A percentile compares a stretch with the other conserved stretches of the same genome.
Conservation (phyloP, 2,329 filamentous ascomycete genomes). For the Grosmannia serpens region DNA sequence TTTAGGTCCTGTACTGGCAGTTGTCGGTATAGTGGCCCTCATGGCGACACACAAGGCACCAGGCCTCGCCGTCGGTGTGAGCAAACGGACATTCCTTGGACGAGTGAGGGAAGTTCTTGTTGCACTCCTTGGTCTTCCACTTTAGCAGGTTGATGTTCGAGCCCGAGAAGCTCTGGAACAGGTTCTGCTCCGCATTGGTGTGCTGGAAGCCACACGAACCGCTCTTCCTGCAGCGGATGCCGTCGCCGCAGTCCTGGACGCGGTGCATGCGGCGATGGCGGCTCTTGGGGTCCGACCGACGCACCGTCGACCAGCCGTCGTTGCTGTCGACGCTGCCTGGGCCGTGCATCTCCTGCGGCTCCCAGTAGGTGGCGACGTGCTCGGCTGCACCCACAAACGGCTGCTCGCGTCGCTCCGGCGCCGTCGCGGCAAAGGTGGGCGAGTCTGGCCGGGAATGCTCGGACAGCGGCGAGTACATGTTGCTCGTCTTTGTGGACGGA, state of each 20-base stretch:
- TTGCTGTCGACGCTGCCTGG: not conserved
- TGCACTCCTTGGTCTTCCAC: not conserved
- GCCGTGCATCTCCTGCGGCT: too few relatives aligned
- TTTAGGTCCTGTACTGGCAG: not conserved
- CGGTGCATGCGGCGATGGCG: not conserved
- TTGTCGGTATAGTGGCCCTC: not conserved
- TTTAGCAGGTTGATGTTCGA: not conserved
- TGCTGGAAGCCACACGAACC: constrained; percentile 3
- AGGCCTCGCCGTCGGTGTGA: not conserved
- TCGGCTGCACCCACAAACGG: too few relatives aligned
- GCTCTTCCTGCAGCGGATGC: constrained; percentile 2
- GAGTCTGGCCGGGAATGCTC: too few relatives aligned
- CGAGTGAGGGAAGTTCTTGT: not conserved
- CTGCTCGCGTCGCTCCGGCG: too few relatives aligned
- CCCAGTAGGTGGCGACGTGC: too few relatives aligned
- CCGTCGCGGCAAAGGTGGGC: too few relatives aligned
- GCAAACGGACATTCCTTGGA: not conserved
- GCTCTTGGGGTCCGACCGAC: not conserved
- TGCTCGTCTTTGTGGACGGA: not conserved
- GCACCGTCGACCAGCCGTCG: not conserved
- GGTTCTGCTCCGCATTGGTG: not conserved
- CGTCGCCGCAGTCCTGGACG: not conserved
- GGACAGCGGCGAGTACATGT: not conserved
- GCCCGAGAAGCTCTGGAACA: constrained; percentile 1
- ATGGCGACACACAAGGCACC: not conserved